Conservation (phyloP, 352 stramenopile species). For the Globisporangium cederbergense region DNA sequence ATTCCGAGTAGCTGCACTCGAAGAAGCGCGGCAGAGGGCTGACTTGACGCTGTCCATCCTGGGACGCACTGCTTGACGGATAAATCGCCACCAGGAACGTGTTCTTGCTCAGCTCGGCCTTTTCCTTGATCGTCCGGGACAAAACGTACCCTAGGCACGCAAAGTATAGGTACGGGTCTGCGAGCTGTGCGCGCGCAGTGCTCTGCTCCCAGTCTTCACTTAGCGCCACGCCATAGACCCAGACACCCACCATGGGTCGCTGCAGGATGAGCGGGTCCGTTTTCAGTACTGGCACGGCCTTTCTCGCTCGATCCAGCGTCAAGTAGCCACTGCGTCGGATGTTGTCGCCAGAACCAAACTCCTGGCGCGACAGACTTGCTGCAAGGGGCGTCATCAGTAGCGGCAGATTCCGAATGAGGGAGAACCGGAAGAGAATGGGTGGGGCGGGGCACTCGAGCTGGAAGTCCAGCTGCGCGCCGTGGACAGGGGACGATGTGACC, state of each 20-base stretch:
- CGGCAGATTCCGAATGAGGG: constrained; percentile 65
- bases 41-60: constrained; percentile 15
- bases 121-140: constrained; percentile 57
- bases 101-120: constrained; percentile 39
- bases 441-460: constrained; percentile 38
- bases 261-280: constrained; percentile 66
- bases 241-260: constrained; percentile 66
- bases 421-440: constrained; percentile 45
- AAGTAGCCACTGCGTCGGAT: constrained; percentile 53
- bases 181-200: constrained; percentile 27
- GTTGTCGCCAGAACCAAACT: constrained; percentile 35
- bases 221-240: constrained; percentile 65
- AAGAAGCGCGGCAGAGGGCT: constrained; percentile 66
- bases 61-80: constrained; percentile 14
- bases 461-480: constrained; percentile 42
- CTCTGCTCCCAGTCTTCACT: constrained; percentile 47
- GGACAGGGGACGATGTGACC: constrained; percentile 29
- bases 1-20: constrained; percentile 45
- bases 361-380: constrained; percentile 46
- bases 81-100: constrained; percentile 75
- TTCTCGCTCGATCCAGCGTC: constrained; percentile 70
- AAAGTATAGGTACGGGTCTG: constrained; percentile 58
- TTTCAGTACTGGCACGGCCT: constrained; percentile 71
- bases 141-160: constrained; percentile 51
- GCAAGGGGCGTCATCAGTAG: constrained; percentile 74